phyloP scores from a whole-genome alignment of 371 early-diverging fungal genomes.

The Mucor sp. region DNA sequence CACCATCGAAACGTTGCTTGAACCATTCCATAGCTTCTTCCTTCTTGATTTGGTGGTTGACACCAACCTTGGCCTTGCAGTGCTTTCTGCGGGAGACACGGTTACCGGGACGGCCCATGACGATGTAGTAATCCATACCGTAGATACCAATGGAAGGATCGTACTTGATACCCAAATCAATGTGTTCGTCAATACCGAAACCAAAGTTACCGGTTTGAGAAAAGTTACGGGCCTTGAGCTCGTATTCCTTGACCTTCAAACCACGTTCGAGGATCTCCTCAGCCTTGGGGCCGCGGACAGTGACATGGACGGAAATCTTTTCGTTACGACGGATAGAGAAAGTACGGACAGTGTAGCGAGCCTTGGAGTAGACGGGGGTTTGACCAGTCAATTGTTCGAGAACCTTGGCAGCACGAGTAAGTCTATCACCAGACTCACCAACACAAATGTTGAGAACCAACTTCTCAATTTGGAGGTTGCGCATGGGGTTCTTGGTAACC shows the following conservation, averaged over 20 bases:
- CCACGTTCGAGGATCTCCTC: conserved; percentile 98
- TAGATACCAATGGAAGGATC: conserved; percentile 99
- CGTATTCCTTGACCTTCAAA: conserved; percentile 99
- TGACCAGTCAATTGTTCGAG: conserved; percentile 99
- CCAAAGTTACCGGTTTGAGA: conserved; percentile 99
- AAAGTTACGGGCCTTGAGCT: conserved; percentile 96
- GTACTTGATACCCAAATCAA: conserved; percentile 99
- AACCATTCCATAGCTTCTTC: conserved; percentile 86
- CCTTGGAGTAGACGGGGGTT: conserved; percentile 99
- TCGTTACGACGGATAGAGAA: conserved; percentile 99
- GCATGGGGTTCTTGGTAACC: conserved; percentile 88
- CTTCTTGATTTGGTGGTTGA: conserved; percentile 93
- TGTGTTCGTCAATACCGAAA: conserved; percentile 99
- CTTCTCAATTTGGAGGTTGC: conserved; percentile 98
- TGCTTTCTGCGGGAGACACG: conserved; percentile 98
- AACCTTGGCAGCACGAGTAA: conserved; percentile 99
- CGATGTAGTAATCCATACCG: conserved; percentile 98
- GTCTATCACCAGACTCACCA: conserved; percentile 99
- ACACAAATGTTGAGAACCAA: conserved; percentile 99
- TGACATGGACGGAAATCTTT: conserved; percentile 99
- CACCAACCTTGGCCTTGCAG: conserved; percentile 86
- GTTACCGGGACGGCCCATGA: conserved; percentile 98
- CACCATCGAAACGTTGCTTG: conserved; percentile 90
- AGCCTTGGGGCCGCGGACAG: conserved; percentile 91
- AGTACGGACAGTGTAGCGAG: conserved; percentile 99